These are phyloP conservation scores for Metschnikowia hibisci DNA, from an alignment of 805 yeast genomes.

Conservation along the genomic window DNA sequence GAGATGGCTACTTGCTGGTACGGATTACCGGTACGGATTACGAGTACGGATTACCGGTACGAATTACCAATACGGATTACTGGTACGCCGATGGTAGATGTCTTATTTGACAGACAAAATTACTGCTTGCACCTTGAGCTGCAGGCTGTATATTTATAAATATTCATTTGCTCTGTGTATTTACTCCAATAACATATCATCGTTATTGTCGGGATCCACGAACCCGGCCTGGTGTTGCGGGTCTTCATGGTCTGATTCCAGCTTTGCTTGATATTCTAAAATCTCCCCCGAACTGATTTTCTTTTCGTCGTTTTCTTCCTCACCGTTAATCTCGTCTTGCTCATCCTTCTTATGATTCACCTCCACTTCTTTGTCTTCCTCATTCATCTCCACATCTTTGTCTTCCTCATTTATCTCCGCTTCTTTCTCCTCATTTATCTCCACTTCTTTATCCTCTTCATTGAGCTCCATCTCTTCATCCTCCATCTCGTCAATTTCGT, in stretches of 20 bases:
- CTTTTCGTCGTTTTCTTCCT: neutral
- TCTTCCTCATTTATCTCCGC: conserved; percentile 10
- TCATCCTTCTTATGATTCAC: conserved; percentile 5
- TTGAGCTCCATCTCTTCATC: conserved; percentile 12
- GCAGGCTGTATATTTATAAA: conserved; percentile 1
- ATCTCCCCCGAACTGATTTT: neutral
- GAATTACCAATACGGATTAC: too few relatives aligned
- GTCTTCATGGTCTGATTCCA: neutral
- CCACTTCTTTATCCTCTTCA: neutral
- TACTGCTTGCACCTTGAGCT: too few relatives aligned
- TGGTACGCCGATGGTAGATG: too few relatives aligned
- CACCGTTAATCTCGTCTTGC: neutral
- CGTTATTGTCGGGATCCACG: neutral
- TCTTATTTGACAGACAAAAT: too few relatives aligned
- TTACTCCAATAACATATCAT: conserved; percentile 2
- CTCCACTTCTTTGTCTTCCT: conserved; percentile 11
- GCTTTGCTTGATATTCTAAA: too few relatives aligned
- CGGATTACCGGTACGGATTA: too few relatives aligned
- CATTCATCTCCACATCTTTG: conserved; percentile 7
- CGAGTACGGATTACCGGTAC: too few relatives aligned
- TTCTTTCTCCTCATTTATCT: conserved; percentile 8
- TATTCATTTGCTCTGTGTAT: neutral
- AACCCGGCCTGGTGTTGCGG: neutral
- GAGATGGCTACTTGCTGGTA: too few relatives aligned
- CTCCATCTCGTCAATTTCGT: conserved; percentile 18